A percentile compares a stretch with the other conserved stretches of the same genome.
These are phyloP conservation scores for Stevia rebaudiana DNA, from an alignment of 140 eudicot genomes.

Conservation along the genomic window DNA sequence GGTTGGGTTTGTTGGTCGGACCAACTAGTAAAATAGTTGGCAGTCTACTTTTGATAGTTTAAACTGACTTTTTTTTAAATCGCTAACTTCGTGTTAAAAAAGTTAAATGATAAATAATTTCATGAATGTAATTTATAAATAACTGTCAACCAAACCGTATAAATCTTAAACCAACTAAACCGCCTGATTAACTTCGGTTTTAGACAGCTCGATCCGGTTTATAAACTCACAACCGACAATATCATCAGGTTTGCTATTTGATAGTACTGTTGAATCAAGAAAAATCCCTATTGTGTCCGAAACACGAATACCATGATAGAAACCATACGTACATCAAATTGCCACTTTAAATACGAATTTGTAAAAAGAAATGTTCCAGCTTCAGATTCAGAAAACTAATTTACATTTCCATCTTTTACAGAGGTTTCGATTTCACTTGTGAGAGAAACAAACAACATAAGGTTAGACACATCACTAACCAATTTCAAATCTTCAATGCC, in stretches of 20 bases:
- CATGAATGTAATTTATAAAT: no score
- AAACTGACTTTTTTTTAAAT: no score
- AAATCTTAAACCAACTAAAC: neutral
- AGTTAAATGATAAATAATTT: no score
- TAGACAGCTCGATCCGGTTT: neutral
- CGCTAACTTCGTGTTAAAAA: no score
- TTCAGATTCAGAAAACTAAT: conserved; percentile 11
- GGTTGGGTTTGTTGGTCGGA: no score
- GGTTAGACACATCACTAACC: conserved; percentile 17
- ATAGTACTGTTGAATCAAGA: neutral
- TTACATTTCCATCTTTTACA: conserved; percentile 25
- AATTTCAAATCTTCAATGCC: conserved; percentile 27
- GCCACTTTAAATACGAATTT: conserved; percentile 8
- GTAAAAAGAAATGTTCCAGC: neutral
- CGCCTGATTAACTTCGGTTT: no score
- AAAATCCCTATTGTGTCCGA: neutral
- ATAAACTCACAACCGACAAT: neutral
- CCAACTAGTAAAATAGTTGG: no score
- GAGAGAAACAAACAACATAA: neutral
- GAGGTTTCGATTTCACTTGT: conserved; percentile 1
- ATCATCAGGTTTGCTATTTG: neutral
- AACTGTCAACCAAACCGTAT: neutral
- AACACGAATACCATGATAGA: neutral
- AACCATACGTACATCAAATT: neutral
- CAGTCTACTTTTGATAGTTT: no score